Evolutionary conservation across 495 filamentous ascomycete species (phyloP), one percentile per base, ranked within the genome.

Genomic region (Thermothielavioides terrestris): DNA sequence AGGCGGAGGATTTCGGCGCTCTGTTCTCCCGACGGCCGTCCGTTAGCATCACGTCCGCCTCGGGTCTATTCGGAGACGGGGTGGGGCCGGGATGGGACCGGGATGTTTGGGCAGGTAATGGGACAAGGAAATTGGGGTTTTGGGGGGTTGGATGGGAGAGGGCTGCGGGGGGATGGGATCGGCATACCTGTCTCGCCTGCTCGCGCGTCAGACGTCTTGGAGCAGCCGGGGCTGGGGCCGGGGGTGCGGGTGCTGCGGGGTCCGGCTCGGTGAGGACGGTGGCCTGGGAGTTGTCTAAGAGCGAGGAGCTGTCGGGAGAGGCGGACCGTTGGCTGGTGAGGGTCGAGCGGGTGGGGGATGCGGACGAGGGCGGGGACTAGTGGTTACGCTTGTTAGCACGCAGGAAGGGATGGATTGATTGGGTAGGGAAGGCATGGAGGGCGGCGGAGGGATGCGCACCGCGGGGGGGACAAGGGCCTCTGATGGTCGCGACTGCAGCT

Each of bases 1-100:
- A 76, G 56, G n/a, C 72, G 71, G 37, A 79, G 54, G 49, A 61
- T 72, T 54, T 73, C 67, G 37, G 70, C 72, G 68, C 72, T 74
- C 74, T 77, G 44, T 34, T 23, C 15, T 37, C n/a, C n/a, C n/a
- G n/a, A n/a, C n/a, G n/a, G n/a, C n/a, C n/a, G n/a, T n/a, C n/a
- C n/a, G 5, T 36, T 3, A 36, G 14, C 15, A 36, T 36, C n/a
- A n/a, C n/a, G n/a, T n/a, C n/a, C n/a, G n/a, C n/a, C n/a, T n/a
- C 14, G 1, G 15, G 6, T 36, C 34, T 18, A 18, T n/a, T n/a
- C n/a, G 35, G 8, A 38, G 35, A 14, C n/a, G 31, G 35, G 35
- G 20, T 4, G 17, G 35, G n/a, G 20, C n/a, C 10, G 1, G 37
- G 37, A 22, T 39, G 14, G 37, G 18, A 22, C 6, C 11, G 22